Conservation (phyloP, 2,329 filamentous ascomycete genomes). For the Exophiala sp. region DNA sequence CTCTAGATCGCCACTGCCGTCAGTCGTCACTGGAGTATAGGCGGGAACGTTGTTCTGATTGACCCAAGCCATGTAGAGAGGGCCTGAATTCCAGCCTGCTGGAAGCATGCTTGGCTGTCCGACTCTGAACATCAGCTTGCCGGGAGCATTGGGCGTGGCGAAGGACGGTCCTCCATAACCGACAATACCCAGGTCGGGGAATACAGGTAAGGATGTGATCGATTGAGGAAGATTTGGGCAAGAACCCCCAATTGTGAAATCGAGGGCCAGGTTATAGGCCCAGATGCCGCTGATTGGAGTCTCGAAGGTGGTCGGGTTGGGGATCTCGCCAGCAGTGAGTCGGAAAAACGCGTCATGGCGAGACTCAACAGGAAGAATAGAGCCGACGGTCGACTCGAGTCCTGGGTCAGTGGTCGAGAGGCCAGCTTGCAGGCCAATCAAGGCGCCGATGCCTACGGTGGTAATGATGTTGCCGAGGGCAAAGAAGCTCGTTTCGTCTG, state of each 20-base stretch:
- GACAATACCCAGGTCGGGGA: conserved; percentile 19
- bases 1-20: conserved; percentile 17
- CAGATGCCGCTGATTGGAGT: conserved; percentile 29
- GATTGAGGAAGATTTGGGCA: conserved; percentile 25
- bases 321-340: conserved; percentile 28
- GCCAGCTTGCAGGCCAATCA: conserved; percentile 27
- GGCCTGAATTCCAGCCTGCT: conserved; percentile 10
- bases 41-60: conserved; percentile 27
- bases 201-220: conserved; percentile 10
- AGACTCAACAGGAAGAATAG: conserved; percentile 32
- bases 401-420: conserved; percentile 28
- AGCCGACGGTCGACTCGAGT: conserved; percentile 27
- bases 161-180: conserved; percentile 17
- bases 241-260: conserved; percentile 28
- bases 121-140: conserved; percentile 20
- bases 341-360: conserved; percentile 33
- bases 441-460: conserved; percentile 30
- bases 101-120: conserved; percentile 18
- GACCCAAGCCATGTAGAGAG: conserved; percentile 27
- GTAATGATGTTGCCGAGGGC: conserved; percentile 33
- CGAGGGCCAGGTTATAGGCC: conserved; percentile 33
- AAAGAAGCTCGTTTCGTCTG: conserved; percentile 30
- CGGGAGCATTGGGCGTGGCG: conserved; percentile 16
- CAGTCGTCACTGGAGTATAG: conserved; percentile 25
- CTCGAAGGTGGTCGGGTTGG: conserved; percentile 32